Evolutionary conservation across 176 grass and related monocot species (phyloP), one percentile per base, ranked within the genome.

Genomic region (Cenchrus fungigraminus): DNA sequence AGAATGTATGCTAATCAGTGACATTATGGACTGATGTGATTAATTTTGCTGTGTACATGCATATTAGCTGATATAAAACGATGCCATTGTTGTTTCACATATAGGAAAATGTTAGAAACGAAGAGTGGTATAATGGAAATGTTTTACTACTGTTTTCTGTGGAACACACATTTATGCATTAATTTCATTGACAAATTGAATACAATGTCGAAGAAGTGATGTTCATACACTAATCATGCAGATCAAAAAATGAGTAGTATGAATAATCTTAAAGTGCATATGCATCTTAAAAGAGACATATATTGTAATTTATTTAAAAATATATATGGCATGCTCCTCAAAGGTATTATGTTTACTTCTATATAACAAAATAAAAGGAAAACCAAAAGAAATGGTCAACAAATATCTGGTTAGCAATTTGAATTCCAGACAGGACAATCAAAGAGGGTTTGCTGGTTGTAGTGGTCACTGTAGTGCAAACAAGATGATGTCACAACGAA

Each of bases 381-480:
- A 69, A 69, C 45, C 42, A 10, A 71, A 71, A 71, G 20, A 7
- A 73, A 73, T 53, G 6, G 25, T 13, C n/a, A 49, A 54, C 28
- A 56, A 9, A 71, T 47, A 57, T 44, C 9, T 67, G 16, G 61
- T 29, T 67, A 34, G 16, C 62, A 74, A 74, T n/a, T 16, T 81
- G 17, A 55, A 52, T 52, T 53, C 28, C 29, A 37, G 12, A 53
- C 31, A 83, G 20, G 59, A 74, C 29, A 83, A 83, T 52, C 70
- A 53, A 17, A 52, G 17, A 51, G 4, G 43, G 61, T 63, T 73
- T 51, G 10, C 10, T 70, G 17, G 52, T 70, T 70, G 9, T 43
- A 16, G 15, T 56, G 32, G 40, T 82, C 53, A 15, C 19, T 12
- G 17, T 11, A 64, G 28, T 52, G 56, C 81, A n/a, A 50, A 40